Base-by-base conservation (phyloP, 352 stramenopile genomes). In the Pythium periplocum region DNA sequence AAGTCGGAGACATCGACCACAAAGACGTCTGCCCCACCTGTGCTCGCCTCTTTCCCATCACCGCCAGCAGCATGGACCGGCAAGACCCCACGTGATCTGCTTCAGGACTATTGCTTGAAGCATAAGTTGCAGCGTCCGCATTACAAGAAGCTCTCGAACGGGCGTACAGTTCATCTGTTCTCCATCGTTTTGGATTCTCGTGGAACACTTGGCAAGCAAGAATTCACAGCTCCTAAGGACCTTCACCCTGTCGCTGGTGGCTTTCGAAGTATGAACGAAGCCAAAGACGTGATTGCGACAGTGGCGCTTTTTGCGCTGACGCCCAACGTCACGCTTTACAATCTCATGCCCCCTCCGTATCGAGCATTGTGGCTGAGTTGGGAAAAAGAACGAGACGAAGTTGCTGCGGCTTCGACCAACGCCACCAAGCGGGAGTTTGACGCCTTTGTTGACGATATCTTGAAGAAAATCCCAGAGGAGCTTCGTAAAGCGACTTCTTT, bases 81-180 rank as follows among this genome's bases (percentile, higher is more conserved):
- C 40, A 93, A 89, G 45, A 96, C 86, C 3, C 92, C 94, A 3
- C 73, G 93, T 35, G 78, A 96, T 50, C 78, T 93, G 35, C 66
- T 98, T 36, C 69, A 96, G 33, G 85, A 97, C 46, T 72, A 85
- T 36, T 97, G 87, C 64, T 79, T 78, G 42, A 97, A 97, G 57
- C 65, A 87, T 58, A 92, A 94, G 42, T 57, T 91, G 52, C 72
- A 76, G 1, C 74, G 71, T 40, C 89, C 92, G 1, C 77, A 87
- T 48, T 98, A 84, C 68, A 87, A 85, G 53, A 65, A 62, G 64
- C 41, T 51, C 9, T 55, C 64, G 41, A 52, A 33, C 39, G 62
- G 49, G 46, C 42, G 54, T 3, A 61, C 62, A 38, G 60, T 58
- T 4, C 70, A 83, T 31, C 58, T 74, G 30, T 91, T 92, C 50